Percentiles rank a stretch among this genome's conserved stretches.
phyloP scores from a whole-genome alignment of 2,329 filamentous ascomycete genomes.

The Cytospora schulzeri region DNA sequence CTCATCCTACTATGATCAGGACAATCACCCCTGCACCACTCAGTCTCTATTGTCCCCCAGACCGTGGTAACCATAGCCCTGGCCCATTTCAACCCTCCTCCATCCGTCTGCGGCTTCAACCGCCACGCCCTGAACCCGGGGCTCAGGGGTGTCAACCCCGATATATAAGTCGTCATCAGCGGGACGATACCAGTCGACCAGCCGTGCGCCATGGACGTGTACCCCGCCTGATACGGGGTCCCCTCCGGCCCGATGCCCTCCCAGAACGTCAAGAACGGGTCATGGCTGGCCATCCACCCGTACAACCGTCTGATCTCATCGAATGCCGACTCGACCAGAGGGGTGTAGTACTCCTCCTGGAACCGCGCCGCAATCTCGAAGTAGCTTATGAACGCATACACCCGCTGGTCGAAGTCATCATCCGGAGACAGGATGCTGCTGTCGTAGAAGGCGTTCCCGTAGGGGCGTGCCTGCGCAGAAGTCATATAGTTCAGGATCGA shows the following conservation, averaged over 20 bases:
- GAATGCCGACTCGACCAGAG: conserved; percentile 39
- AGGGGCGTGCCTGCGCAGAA: conserved; percentile 39
- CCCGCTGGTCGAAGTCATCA: conserved; percentile 44
- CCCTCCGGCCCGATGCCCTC: conserved; percentile 51
- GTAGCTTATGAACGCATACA: conserved; percentile 56
- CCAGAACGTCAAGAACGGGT: conserved; percentile 53
- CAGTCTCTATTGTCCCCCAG: conserved; percentile 40
- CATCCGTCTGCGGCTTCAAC: conserved; percentile 41
- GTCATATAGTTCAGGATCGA: conserved; percentile 45
- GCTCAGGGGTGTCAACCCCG: conserved; percentile 48
- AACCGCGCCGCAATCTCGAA: conserved; percentile 56
- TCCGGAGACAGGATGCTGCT: conserved; percentile 40
- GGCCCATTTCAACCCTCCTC: conserved; percentile 45
- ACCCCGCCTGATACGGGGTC: conserved; percentile 46
- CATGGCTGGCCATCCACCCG: conserved; percentile 51
- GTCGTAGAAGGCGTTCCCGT: conserved; percentile 57
- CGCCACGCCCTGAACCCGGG: conserved; percentile 48
- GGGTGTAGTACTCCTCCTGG: conserved; percentile 24
- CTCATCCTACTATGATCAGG: conserved; percentile 30
- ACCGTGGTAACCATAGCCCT: conserved; percentile 45
- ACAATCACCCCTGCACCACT: conserved; percentile 37
- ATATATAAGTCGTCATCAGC: conserved; percentile 47
- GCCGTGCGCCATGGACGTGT: conserved; percentile 53
- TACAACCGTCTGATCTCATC: conserved; percentile 51
- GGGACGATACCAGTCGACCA: conserved; percentile 56